Evolutionary conservation across 2,329 filamentous ascomycete genomes (phyloP).

Genomic region (Talaromyces verruculosus): DNA sequence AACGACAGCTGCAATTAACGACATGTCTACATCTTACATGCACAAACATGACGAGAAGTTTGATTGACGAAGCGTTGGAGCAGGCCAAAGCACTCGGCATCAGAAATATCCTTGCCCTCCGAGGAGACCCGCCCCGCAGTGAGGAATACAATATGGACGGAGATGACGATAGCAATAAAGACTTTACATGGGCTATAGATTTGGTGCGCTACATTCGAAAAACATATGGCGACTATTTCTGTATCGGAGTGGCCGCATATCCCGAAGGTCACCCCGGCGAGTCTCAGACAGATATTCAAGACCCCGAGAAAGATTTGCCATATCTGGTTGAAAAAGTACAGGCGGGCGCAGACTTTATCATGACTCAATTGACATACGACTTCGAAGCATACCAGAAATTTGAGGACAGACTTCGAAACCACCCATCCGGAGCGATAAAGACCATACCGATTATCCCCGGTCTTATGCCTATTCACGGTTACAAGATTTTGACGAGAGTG

Average conservation of each 20-base stretch:
- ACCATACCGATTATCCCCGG: slow-evolving; percentile 88
- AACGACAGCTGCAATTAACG: slow-evolving; percentile 85
- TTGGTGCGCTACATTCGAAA: slow-evolving; percentile 84
- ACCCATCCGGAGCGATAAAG: slow-evolving; percentile 82
- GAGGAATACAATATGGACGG: slow-evolving; percentile 78
- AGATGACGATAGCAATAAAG: slow-evolving; percentile 63
- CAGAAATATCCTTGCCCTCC: slow-evolving; percentile 85
- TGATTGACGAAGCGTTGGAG: slow-evolving; percentile 86
- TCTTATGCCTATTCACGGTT: slow-evolving; percentile 96
- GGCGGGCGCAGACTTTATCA: slow-evolving; percentile 94
- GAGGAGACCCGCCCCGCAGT: slow-evolving; percentile 85
- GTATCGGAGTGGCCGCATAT: slow-evolving; percentile 89
- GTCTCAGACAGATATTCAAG: slow-evolving; percentile 76
- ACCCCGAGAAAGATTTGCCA: slow-evolving; percentile 68
- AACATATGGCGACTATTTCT: slow-evolving; percentile 90
- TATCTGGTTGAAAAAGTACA: slow-evolving; percentile 86
- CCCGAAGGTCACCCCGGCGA: slow-evolving; percentile 94
- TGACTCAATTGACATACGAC: slow-evolving; percentile 98
- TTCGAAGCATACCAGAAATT: slow-evolving; percentile 77
- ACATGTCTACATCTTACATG: slow-evolving; percentile 96
- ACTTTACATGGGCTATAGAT: slow-evolving; percentile 87
- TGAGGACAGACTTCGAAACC: slow-evolving; percentile 71
- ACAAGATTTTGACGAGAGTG: slow-evolving; percentile 89
- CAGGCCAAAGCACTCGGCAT: slow-evolving; percentile 89
- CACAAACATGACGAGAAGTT: slow-evolving; percentile 87